These are phyloP conservation scores for Actinomortierella ambigua DNA, from an alignment of 371 early-diverging fungal genomes.

Conservation along the genomic window DNA sequence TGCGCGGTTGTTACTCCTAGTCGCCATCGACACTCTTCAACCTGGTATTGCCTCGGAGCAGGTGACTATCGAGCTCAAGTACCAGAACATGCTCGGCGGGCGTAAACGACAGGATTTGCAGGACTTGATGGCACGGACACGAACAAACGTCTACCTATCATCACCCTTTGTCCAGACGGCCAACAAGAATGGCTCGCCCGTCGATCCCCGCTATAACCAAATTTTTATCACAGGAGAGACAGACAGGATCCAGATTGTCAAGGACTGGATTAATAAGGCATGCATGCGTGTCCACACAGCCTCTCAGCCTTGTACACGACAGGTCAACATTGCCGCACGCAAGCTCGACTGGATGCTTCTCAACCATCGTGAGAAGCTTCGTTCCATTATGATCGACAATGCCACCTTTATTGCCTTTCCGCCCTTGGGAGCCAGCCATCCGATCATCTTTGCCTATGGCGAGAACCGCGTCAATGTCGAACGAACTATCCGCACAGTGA, in stretches of 20 bases:
- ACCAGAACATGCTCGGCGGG: constrained; percentile 75
- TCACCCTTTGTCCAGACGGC: constrained; percentile 58
- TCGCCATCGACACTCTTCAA: constrained; percentile 41
- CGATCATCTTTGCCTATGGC: constrained; percentile 63
- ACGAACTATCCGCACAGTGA: constrained; percentile 71
- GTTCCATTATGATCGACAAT: constrained; percentile 79
- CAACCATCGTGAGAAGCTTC: constrained; percentile 62
- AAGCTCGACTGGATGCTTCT: constrained; percentile 82
- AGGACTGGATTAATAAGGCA: constrained; percentile 21
- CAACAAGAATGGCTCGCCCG: constrained; percentile 29
- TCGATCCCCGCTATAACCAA: constrained; percentile 41
- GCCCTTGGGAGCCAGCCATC: constrained; percentile 59
- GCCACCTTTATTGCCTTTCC: constrained; percentile 68
- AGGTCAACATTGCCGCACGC: constrained; percentile 50
- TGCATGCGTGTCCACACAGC: constrained; percentile 17
- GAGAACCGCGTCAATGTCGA: constrained; percentile 76
- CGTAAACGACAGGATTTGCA: constrained; percentile 69
- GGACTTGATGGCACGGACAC: constrained; percentile 73
- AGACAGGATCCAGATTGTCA: constrained; percentile 33
- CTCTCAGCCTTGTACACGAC: constrained; percentile 22
- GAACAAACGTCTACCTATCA: constrained; percentile 79
- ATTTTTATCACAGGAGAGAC: constrained; percentile 48
- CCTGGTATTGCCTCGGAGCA: constrained; percentile 48
- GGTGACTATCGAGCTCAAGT: constrained; percentile 43
- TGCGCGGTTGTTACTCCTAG: constrained; percentile 22